These are phyloP conservation scores for Coccomyxa subellipsoidea DNA, from an alignment of 163 green algal species.

Conservation along the genomic window DNA sequence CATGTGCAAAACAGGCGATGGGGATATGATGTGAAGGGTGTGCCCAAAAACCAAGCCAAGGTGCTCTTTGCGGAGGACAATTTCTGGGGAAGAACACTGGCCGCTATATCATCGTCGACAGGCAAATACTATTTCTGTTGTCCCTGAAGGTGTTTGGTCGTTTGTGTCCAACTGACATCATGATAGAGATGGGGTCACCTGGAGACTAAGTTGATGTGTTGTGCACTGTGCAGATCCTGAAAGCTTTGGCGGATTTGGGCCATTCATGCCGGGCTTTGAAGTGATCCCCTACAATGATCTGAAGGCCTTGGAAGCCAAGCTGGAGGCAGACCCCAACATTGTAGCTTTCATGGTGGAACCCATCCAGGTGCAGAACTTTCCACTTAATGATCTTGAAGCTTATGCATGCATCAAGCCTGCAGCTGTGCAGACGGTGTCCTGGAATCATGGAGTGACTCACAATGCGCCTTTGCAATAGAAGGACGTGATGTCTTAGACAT, in stretches of 20 bases:
- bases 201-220: too few relatives aligned
- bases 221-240: conserved; percentile 27
- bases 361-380: conserved; percentile 64
- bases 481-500: too few relatives aligned
- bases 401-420: too few relatives aligned
- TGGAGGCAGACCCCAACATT: conserved; percentile 80
- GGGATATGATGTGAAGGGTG: conserved; percentile 91
- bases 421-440: too few relatives aligned
- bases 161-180: too few relatives aligned
- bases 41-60: conserved; percentile 81
- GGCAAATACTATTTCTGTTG: conserved; percentile 6
- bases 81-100: conserved; percentile 91
- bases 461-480: too few relatives aligned
- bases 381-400: not conserved
- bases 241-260: conserved; percentile 62
- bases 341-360: conserved; percentile 96
- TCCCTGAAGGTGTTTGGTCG: too few relatives aligned
- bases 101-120: conserved; percentile 82
- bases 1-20: conserved; percentile 56
- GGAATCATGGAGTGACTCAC: too few relatives aligned
- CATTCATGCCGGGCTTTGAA: conserved; percentile 90
- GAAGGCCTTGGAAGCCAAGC: conserved; percentile 62
- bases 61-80: conserved; percentile 82
- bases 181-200: too few relatives aligned
- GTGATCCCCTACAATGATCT: conserved; percentile 93